These are phyloP conservation scores for Zygosaccharomyces siamensis DNA, from an alignment of 805 yeast species.

Conservation along the genomic window DNA sequence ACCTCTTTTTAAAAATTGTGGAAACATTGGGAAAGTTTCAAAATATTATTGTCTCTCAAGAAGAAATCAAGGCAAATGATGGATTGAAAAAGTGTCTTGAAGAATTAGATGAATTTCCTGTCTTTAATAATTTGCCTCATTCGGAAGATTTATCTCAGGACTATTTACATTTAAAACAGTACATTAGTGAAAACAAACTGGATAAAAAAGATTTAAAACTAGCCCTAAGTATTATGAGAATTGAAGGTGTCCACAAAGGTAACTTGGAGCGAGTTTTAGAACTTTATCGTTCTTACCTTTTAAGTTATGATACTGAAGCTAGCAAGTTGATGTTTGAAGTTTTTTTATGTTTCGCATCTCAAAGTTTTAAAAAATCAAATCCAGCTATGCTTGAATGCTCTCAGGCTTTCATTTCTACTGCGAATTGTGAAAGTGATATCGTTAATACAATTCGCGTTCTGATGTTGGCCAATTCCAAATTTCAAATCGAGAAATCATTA, in stretches of 20 bases:
- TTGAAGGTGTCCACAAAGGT: constrained; percentile 18
- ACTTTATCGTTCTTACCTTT: constrained; percentile 39
- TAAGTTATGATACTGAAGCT: constrained; percentile 38
- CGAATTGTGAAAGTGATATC: constrained; percentile 25
- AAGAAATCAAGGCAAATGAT: constrained; percentile 13
- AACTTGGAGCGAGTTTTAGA: constrained; percentile 32
- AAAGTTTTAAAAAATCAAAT: constrained; percentile 36
- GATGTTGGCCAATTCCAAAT: constrained; percentile 40
- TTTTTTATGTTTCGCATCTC: constrained; percentile 40
- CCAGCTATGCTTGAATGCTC: constrained; percentile 36
- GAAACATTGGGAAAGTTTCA: constrained; percentile 17
- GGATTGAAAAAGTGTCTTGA: constrained; percentile 5
- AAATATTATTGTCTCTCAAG: constrained; percentile 10
- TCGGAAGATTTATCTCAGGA: background rate
- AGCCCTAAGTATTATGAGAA: constrained; percentile 20
- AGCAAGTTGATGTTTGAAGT: constrained; percentile 41
- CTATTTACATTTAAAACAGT: constrained; percentile 15
- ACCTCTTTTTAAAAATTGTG: constrained; percentile 14
- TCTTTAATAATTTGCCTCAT: constrained; percentile 3
- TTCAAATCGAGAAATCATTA: constrained; percentile 39
- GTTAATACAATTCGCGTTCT: constrained; percentile 38
- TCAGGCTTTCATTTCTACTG: constrained; percentile 33
- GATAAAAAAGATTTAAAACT: constrained; percentile 26
- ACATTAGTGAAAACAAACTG: constrained; percentile 37
- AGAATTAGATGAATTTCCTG: background rate